Evolutionary conservation across 2,329 filamentous ascomycete genomes (phyloP).

Genomic region (Colletotrichum siamense): DNA sequence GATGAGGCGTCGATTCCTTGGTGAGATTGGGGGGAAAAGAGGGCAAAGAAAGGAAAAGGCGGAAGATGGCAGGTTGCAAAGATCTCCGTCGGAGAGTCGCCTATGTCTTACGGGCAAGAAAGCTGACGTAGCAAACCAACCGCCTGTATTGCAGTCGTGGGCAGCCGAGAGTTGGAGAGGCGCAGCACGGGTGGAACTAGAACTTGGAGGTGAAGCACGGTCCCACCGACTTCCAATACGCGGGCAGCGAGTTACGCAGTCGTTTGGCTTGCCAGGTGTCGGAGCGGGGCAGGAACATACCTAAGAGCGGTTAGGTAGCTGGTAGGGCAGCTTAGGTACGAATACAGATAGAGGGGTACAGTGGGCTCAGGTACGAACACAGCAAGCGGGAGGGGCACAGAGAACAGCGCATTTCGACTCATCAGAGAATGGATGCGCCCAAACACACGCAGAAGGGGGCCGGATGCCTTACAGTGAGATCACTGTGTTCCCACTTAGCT

Average conservation of each 20-base stretch:
- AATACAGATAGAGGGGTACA: background rate
- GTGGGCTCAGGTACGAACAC: background rate
- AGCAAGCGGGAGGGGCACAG: background rate
- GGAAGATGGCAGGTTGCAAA: constrained; percentile 5
- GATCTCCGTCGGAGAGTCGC: constrained; percentile 16
- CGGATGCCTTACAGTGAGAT: background rate
- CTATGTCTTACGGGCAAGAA: constrained; percentile 18
- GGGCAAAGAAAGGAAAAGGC: background rate
- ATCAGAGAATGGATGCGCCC: background rate
- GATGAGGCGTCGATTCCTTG: background rate
- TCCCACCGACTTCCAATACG: constrained; percentile 16
- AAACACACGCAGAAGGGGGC: background rate
- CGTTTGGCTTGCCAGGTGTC: constrained; percentile 13
- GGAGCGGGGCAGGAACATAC: constrained; percentile 20
- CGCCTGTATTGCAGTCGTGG: constrained; percentile 17
- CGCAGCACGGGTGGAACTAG: constrained; percentile 23
- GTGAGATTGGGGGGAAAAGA: background rate
- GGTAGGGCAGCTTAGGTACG: constrained; percentile 3
- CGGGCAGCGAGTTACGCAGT: constrained; percentile 14
- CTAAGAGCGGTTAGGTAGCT: background rate
- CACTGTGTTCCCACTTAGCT: background rate
- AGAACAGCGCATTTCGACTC: background rate
- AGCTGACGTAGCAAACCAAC: constrained; percentile 25
- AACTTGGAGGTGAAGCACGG: constrained; percentile 23
- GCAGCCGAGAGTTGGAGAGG: constrained; percentile 16